Evolutionary conservation across 495 filamentous ascomycete species (phyloP).

Genomic region (Arthonia radiata): DNA sequence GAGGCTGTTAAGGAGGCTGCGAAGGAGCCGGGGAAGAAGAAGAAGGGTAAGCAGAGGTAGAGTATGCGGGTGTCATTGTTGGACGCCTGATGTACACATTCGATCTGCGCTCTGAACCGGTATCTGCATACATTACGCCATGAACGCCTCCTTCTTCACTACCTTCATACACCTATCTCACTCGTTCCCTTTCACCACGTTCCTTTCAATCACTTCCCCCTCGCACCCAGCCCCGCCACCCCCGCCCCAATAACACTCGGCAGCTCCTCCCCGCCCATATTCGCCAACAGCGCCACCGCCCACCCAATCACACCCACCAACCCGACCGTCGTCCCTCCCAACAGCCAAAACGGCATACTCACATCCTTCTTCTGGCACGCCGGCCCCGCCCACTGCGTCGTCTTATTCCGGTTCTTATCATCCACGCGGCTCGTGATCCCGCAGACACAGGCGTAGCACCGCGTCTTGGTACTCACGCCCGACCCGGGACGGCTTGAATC

Average conservation of each 20-base stretch:
- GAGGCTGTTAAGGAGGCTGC: constrained; percentile 37
- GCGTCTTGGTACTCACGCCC: constrained; percentile 12
- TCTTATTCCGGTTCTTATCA: constrained; percentile 21
- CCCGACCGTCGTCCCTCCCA: constrained; percentile 41
- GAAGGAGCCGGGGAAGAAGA: constrained; percentile 30
- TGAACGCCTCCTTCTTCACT: too few relatives aligned
- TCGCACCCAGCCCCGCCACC: constrained; percentile 34
- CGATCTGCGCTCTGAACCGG: too few relatives aligned
- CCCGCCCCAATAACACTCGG: constrained; percentile 75
- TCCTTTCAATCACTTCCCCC: too few relatives aligned
- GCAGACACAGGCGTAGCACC: constrained; percentile 66
- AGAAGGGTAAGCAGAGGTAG: constrained; percentile 18
- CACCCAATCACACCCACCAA: constrained; percentile 33
- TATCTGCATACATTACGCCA: too few relatives aligned
- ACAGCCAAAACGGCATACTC: constrained; percentile 63
- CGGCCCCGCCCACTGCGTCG: constrained; percentile 49
- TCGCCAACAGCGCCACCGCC: constrained; percentile 51
- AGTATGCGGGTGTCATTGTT: neutral
- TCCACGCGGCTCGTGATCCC: constrained; percentile 18
- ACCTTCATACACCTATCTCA: too few relatives aligned
- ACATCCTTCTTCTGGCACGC: constrained; percentile 86
- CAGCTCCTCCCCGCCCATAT: constrained; percentile 52
- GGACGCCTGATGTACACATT: neutral
- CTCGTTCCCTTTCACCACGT: too few relatives aligned
- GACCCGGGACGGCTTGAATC: constrained; percentile 9